A percentile compares a stretch with the other conserved stretches of the same genome.
These are phyloP conservation scores for Trichoderma parareesei DNA, from an alignment of 495 filamentous ascomycete genomes.

Conservation along the genomic window DNA sequence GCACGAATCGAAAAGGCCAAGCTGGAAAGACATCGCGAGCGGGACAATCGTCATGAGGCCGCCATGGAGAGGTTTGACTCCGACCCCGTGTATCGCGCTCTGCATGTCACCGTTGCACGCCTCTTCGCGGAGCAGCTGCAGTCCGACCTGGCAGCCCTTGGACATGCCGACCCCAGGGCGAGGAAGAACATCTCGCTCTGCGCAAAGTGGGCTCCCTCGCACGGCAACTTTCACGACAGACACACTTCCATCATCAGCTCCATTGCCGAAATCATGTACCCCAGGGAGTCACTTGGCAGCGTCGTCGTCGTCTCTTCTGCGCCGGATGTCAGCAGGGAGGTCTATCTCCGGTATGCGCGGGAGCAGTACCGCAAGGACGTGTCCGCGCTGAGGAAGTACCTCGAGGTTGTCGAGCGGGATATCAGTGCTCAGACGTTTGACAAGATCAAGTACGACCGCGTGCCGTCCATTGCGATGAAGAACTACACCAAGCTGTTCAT, in stretches of 20 bases:
- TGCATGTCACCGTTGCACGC: constrained; percentile 37
- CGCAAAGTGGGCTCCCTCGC: constrained; percentile 43
- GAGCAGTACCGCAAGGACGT: constrained; percentile 33
- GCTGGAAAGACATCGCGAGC: constrained; percentile 8
- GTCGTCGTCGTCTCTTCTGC: constrained; percentile 8
- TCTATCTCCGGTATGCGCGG: constrained; percentile 39
- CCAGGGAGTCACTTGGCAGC: constrained; percentile 17
- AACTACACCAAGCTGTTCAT: constrained; percentile 34
- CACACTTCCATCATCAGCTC: constrained; percentile 38
- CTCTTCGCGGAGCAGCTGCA: constrained; percentile 41
- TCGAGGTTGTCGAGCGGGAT: constrained; percentile 39
- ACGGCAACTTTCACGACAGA: constrained; percentile 39
- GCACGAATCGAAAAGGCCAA: neutral
- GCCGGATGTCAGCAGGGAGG: constrained; percentile 20
- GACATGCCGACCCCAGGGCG: constrained; percentile 22
- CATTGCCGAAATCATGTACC: constrained; percentile 40
- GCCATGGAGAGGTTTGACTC: constrained; percentile 23
- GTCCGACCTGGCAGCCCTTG: constrained; percentile 28
- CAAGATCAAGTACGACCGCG: constrained; percentile 37
- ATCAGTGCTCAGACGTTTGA: constrained; percentile 28
- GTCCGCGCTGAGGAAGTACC: constrained; percentile 32
- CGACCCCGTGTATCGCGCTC: constrained; percentile 29
- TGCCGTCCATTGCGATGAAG: constrained; percentile 42
- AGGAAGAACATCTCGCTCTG: constrained; percentile 34
- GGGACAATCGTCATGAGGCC: constrained; percentile 20